phyloP scores from a whole-genome alignment of 2,329 filamentous ascomycete species.

The Furcasterigmium furcatum region DNA sequence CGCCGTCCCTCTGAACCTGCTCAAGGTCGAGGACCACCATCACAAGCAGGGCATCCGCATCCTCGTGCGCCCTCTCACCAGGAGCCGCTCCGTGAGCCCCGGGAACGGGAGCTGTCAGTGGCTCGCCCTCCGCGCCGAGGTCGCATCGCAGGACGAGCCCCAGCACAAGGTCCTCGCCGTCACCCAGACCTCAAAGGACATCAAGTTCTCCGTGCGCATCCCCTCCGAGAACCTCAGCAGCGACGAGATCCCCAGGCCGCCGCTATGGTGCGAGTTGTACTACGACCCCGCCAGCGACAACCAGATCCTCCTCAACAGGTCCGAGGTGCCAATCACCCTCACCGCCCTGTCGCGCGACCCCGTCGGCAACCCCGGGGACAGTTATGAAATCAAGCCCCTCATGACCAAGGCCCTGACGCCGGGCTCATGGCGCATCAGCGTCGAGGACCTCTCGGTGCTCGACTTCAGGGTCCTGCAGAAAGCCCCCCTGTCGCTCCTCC shows the following conservation, averaged over 20 bases:
- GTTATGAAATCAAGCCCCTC: constrained; percentile 33
- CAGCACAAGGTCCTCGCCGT: constrained; percentile 56
- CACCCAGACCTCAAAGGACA: constrained; percentile 56
- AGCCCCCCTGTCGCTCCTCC: constrained; percentile 37
- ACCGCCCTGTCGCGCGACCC: constrained; percentile 39
- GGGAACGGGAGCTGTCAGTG: constrained; percentile 55
- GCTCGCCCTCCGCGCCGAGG: constrained; percentile 53
- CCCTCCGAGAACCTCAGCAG: constrained; percentile 42
- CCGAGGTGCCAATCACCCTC: constrained; percentile 50
- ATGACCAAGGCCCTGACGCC: constrained; percentile 45
- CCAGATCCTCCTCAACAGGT: constrained; percentile 53
- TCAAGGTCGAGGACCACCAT: constrained; percentile 48
- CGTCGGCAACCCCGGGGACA: constrained; percentile 25
- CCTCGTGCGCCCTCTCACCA: constrained; percentile 51
- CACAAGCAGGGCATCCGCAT: constrained; percentile 55
- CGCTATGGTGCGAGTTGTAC: constrained; percentile 58
- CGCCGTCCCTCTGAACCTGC: constrained; percentile 50
- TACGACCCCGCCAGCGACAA: constrained; percentile 58
- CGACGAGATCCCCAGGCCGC: constrained; percentile 37
- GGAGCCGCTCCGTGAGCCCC: constrained; percentile 52
- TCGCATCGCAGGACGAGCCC: constrained; percentile 44
- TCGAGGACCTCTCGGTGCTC: constrained; percentile 45
- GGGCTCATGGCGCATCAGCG: constrained; percentile 54
- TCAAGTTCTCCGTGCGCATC: constrained; percentile 57
- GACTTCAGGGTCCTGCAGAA: constrained; percentile 59